These are phyloP conservation scores for Coemansia sp. DNA, from an alignment of 192 early-diverging fungal genomes.

Conservation along the genomic window DNA sequence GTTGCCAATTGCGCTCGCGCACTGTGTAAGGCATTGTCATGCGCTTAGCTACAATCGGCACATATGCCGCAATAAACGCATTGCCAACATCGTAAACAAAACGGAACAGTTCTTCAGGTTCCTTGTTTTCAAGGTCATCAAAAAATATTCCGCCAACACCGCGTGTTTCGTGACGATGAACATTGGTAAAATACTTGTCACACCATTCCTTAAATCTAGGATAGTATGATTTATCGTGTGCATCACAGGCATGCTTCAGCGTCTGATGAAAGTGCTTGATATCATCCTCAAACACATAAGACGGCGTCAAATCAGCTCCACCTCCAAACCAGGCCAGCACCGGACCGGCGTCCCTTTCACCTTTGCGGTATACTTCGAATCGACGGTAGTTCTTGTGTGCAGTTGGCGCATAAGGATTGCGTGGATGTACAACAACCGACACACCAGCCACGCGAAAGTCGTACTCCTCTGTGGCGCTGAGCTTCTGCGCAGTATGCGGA, in stretches of 20 bases:
- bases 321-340: conserved; percentile 95
- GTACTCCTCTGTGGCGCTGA: conserved; percentile 60
- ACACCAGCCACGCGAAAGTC: conserved; percentile 90
- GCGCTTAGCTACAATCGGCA: conserved; percentile 81
- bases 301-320: conserved; percentile 91
- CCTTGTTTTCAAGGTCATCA: conserved; percentile 83
- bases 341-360: conserved; percentile 59
- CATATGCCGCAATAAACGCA: conserved; percentile 78
- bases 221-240: conserved; percentile 81
- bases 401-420: conserved; percentile 95
- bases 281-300: conserved; percentile 88
- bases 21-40: conserved; percentile 76
- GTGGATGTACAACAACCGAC: conserved; percentile 90
- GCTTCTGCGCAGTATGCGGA: conserved; percentile 53
- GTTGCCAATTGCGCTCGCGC: conserved; percentile 88
- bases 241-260: conserved; percentile 91
- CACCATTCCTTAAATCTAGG: conserved; percentile 94
- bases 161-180: conserved; percentile 84
- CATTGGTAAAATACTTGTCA: conserved; percentile 89
- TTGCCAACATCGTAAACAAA: conserved; percentile 85
- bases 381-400: conserved; percentile 97
- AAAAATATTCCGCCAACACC: conserved; percentile 99
- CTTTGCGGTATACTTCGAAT: conserved; percentile 78
- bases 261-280: conserved; percentile 89
- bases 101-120: conserved; percentile 72